Evolutionary conservation across 2,329 filamentous ascomycete genomes (phyloP), one percentile per base, ranked within the genome.

Genomic region (Tolypocladium ovalisporum): DNA sequence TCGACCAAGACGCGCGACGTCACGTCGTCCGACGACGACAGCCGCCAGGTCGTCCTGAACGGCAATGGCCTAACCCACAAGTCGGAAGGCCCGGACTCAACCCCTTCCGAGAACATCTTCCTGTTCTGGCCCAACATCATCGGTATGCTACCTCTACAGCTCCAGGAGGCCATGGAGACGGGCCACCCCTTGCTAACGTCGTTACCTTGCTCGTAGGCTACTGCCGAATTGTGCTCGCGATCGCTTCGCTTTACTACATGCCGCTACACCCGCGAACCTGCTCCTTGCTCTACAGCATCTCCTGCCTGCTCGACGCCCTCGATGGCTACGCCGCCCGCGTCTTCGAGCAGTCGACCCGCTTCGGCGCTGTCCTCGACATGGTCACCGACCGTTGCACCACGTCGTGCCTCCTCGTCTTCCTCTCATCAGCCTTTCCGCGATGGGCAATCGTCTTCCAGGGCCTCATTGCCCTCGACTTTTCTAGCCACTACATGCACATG

Each of bases 401-500:
- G 3, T 86, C 93, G 2, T 99, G 94, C 73, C 76, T 99, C 65
- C 83, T 99, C 54, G 92, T 97, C 54, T 99, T 97, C 77, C 76
- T 99, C 61, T 90, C 90, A 44, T 95, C 90, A 17, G 94, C 94
- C 24, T 99, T 96, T 76, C 94, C 94, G 5, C 84, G 92, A 58
- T 97, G 90, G 87, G 86, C 90, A 62, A 91, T 97, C 64, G 69
- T 97, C 59, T 99, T 99, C 81, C 94, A 99, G 77, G 84, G 87
- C 51, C 76, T 99, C 68, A 96, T 99, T 72, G 88, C 88, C 57
- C 76, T 99, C 66, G 94, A 99, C 73, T 81, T 99, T 62, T 89
- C 94, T 34, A 96, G 91, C 71, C 94, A 99, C 74, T 99, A 97
- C 71, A 93, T 97, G 79, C 94, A 99, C 77, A 99, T 99, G 94